Base-by-base conservation (phyloP, 768 basidiomycete genomes). In the Auricularia heimuer region DNA sequence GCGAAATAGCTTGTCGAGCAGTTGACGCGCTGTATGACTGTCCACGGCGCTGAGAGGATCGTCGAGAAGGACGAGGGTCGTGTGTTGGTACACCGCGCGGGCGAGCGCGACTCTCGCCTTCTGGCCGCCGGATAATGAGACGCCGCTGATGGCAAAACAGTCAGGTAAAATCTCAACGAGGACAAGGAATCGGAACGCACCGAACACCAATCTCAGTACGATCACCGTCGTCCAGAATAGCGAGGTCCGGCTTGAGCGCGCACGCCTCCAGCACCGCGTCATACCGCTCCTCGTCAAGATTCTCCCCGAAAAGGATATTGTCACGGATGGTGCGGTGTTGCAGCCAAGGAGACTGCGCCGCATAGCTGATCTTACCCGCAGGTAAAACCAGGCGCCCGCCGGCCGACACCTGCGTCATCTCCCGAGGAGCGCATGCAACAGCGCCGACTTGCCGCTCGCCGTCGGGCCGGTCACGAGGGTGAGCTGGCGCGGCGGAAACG, bases 261-360 rank as follows among this genome's bases (percentile, higher is more conserved):
- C 82, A 83, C 3, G 77, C 77, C n/a, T 78, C 75, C n/a, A 80
- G 65, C 11, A 79, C 77, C 16, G 70, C 69, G 1, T 76, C 67
- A 67, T 80, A 80, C 51, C 77, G 73, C 47, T 75, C 73, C 24
- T 75, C 72, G 35, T 82, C 80, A 67, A 78, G 84, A 1, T 85
- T 85, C 67, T 83, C 82, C 0, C 89, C 90, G 72, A 93, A 93
- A 11, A 90, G 75, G 70, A 94, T 90, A 71, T 94, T 93, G 47
- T 88, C 87, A 68, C 81, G 84, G 73, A 93, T 90, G 0, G 89
- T 87, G 58, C 86, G 84, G 69, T 88, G 85, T 16, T 83, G 79
- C 63, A 88, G 73, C 86, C 86, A 89, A 0, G 86, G 85, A 1
- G 84, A 81, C 69, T 93, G 90, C 0, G 88, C 82, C 16, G 86